Evolutionary conservation across 2,329 filamentous ascomycete genomes (phyloP).

Genomic region (Mycosphaerella arachidis): DNA sequence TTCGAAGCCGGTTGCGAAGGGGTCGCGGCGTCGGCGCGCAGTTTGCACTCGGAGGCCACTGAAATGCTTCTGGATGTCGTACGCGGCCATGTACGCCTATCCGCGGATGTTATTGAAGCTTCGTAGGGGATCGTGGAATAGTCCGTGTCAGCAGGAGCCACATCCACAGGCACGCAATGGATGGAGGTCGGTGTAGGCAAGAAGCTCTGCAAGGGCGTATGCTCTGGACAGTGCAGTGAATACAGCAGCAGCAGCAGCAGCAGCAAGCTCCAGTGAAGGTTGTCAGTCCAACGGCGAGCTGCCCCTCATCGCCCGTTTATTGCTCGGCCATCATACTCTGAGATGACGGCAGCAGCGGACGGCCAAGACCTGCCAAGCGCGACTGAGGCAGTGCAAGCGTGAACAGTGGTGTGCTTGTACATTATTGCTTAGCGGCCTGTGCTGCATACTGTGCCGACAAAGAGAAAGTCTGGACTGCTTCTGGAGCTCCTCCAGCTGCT

Average conservation of each 20-base stretch:
- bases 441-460: not conserved
- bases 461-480: not conserved
- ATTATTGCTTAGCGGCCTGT: not conserved
- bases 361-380: not conserved
- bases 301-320: not conserved
- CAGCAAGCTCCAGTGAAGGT: not conserved
- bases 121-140: not conserved
- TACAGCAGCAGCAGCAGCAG: not conserved
- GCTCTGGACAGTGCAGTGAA: not conserved
- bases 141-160: not conserved
- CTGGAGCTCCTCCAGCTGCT: too few relatives aligned
- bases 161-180: not conserved
- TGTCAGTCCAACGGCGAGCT: not conserved
- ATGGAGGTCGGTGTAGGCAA: not conserved
- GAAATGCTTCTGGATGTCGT: slow-evolving; percentile 31
- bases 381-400: not conserved
- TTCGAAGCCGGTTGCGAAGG: slow-evolving; percentile 33
- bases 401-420: not conserved
- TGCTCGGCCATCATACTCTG: not conserved
- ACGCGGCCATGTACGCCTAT: slow-evolving; percentile 27
- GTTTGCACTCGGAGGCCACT: slow-evolving; percentile 31
- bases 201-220: not conserved
- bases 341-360: not conserved
- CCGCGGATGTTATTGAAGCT: slow-evolving; percentile 3
- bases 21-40: slow-evolving; percentile 27